A percentile compares a stretch with the other conserved stretches of the same genome.
phyloP scores from a whole-genome alignment of 345 rosid genomes.

The Moringa oleifera region DNA sequence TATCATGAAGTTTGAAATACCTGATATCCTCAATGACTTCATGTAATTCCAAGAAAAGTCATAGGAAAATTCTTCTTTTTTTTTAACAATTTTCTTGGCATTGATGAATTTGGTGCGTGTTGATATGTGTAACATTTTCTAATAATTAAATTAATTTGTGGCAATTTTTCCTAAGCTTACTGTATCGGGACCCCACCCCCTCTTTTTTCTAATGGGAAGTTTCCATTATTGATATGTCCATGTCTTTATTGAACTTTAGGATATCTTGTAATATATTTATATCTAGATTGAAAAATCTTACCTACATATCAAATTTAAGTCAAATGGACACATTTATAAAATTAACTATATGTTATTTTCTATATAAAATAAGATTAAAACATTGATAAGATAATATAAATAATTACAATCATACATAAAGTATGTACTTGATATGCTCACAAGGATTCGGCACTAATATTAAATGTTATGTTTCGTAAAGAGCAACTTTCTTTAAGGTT shows the following conservation, averaged over 20 bases:
- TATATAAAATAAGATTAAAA: too few species aligned
- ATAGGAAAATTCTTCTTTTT: too few species aligned
- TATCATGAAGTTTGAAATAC: slow-evolving; percentile 51
- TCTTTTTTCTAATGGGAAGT: slow-evolving; percentile 2
- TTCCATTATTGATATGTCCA: slow-evolving; percentile 16
- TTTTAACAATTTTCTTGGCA: not conserved
- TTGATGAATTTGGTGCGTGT: slow-evolving; percentile 3
- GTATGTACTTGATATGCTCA: not conserved
- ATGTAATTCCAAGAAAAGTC: slow-evolving; percentile 32
- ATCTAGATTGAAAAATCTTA: too few species aligned
- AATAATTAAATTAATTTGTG: slow-evolving; percentile 10
- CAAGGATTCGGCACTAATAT: not conserved
- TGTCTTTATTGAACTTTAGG: not conserved
- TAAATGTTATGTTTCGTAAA: not conserved
- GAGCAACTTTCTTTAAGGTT: not conserved
- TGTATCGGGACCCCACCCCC: slow-evolving; percentile 11
- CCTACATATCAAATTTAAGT: too few species aligned
- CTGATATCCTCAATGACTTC: slow-evolving; percentile 48
- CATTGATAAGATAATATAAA: too few species aligned
- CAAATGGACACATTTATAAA: too few species aligned
- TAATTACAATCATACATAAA: too few species aligned
- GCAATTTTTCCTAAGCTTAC: slow-evolving; percentile 8
- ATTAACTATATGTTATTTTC: too few species aligned
- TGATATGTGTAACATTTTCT: slow-evolving; percentile 13
- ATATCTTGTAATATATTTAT: too few species aligned